Conservation (phyloP, 306 rosid species). For the Prunus campanulata region DNA sequence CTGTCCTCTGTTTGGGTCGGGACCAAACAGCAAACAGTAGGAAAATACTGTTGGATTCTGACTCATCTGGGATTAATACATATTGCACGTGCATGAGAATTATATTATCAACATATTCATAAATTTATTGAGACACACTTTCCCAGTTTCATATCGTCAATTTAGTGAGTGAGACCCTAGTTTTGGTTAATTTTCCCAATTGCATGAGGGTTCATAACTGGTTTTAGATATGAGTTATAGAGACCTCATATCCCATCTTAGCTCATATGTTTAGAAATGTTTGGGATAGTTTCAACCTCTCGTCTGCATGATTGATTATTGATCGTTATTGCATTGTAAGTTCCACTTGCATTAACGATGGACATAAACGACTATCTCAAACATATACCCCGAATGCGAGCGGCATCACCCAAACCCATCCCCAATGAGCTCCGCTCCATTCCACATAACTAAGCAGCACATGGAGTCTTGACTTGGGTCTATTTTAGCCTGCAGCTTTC, state of each 20-base stretch:
- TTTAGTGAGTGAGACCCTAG: background rate
- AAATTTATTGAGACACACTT: background rate
- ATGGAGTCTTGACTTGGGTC: background rate
- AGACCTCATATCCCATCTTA: too few relatives aligned
- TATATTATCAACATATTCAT: background rate
- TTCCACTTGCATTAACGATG: too few relatives aligned
- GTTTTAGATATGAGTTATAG: too few relatives aligned
- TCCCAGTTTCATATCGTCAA: background rate
- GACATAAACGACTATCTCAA: too few relatives aligned
- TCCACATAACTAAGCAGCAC: background rate
- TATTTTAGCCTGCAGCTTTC: background rate
- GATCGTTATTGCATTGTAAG: background rate
- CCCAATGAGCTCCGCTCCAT: background rate
- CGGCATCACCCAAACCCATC: too few relatives aligned
- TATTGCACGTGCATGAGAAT: constrained; percentile 29
- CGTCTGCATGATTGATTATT: too few relatives aligned
- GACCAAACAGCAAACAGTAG: background rate
- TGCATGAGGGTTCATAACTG: background rate
- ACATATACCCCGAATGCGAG: too few relatives aligned
- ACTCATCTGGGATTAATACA: background rate
- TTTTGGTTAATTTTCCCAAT: background rate
- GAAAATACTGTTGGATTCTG: constrained; percentile 11
- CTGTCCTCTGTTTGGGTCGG: background rate
- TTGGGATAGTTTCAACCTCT: too few relatives aligned
- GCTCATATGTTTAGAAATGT: too few relatives aligned